Base-by-base conservation (phyloP, 2,329 filamentous ascomycete genomes). In the Aspergillus spinulosporus region DNA sequence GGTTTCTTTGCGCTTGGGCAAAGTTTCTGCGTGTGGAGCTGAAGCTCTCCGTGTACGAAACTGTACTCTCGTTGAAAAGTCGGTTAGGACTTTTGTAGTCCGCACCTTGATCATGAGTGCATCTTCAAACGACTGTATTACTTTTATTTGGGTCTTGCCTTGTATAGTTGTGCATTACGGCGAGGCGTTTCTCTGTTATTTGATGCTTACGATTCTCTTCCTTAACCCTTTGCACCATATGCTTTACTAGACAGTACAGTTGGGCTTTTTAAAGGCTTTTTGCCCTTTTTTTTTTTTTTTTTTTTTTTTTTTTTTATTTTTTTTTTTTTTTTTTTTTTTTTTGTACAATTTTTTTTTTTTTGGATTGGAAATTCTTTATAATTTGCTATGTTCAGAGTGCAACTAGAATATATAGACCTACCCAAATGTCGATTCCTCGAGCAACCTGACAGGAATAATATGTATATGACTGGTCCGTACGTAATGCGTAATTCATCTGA, bases 1-100 rank as follows among this genome's bases (percentile, higher is more conserved):
- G 66, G 3, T 81, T 83, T 59, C 57, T 85, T 6, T 58, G 67
- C 4, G 84, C 84, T 3, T 83, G 82, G 78, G 67, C 73, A 2
- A 75, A 73, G 9, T 85, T 82, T 64, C 72, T 80, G 52, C 75
- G 81, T 34, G 78, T 87, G 0, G 83, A 85, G 66, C 55, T 84
- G 57, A 84, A 84, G 69, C 64, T 87, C 47, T 77, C 77, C 51
- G 65, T 79, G n/a, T 87, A 85, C 68, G 84, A 87, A 72, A 74
- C 74, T 37, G 81, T 82, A 64, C 68, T 87, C 42, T 77, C 74
- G 49, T 49, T 82, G 8, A 79, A 82, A 65, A 77, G 79, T 50
- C 66, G 78, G 52, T 62, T 84, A 49, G 81, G 82, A 15, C 62
- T 81, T 44, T 15, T 42, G 29, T 57, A 48, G 47, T 54, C 34